These are phyloP conservation scores for Dactylellina cionopaga DNA, from an alignment of 2,329 filamentous ascomycete species.

Conservation along the genomic window DNA sequence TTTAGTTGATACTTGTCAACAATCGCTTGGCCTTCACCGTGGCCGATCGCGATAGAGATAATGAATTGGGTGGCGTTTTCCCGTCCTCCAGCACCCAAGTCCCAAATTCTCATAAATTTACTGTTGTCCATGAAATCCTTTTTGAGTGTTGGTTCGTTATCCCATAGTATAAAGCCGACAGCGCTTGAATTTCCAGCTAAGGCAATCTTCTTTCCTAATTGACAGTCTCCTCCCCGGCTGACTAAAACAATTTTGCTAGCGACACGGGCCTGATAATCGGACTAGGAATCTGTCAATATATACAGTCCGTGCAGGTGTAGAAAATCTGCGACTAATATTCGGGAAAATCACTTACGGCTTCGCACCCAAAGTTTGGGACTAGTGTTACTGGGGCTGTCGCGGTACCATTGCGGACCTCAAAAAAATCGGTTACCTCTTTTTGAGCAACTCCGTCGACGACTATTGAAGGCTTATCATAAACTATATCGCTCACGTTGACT, in stretches of 20 bases:
- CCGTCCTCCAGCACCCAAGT: too few species aligned
- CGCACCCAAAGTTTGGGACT: conserved; percentile 68
- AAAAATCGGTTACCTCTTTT: conserved; percentile 57
- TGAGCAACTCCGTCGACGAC: conserved; percentile 7
- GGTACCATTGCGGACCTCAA: conserved; percentile 66
- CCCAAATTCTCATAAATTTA: too few species aligned
- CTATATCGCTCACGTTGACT: conserved; percentile 37
- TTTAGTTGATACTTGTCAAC: conserved; percentile 35
- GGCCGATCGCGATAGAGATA: conserved; percentile 27
- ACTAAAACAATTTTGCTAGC: conserved; percentile 70
- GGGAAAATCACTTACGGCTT: conserved; percentile 56
- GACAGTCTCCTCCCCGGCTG: conserved; percentile 69
- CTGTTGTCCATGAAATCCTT: conserved; percentile 52
- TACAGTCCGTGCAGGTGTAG: too few species aligned
- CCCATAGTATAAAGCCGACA: conserved; percentile 59
- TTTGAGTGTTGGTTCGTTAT: conserved; percentile 13
- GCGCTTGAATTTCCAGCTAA: conserved; percentile 70
- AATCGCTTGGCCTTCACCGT: conserved; percentile 53
- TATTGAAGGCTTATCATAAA: conserved; percentile 28
- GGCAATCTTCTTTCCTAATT: conserved; percentile 69
- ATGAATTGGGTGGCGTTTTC: conserved; percentile 58
- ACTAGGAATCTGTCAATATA: too few species aligned
- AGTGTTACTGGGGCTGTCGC: conserved; percentile 63
- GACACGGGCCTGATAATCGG: conserved; percentile 68
- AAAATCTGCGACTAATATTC: too few species aligned